phyloP scores from a whole-genome alignment of 495 filamentous ascomycete species.

The Xylaria grammica region DNA sequence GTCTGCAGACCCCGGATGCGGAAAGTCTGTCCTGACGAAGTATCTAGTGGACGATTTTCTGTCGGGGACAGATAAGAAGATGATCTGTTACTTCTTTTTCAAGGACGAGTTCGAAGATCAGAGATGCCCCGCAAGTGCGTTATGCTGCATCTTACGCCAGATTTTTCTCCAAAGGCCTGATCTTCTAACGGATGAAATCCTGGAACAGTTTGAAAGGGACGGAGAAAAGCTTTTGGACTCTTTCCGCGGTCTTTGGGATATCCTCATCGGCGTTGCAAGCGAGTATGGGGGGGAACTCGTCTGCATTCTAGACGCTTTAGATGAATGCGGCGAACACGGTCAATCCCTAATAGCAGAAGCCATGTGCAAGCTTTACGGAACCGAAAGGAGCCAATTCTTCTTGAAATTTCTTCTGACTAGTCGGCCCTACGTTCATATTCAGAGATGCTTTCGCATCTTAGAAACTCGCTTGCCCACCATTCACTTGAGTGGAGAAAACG shows the following conservation, averaged over 20 bases:
- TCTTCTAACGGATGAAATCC: conserved; percentile 37
- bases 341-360: conserved; percentile 9
- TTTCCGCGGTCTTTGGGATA: conserved; percentile 48
- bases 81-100: conserved; percentile 62
- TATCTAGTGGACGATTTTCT: conserved; percentile 47
- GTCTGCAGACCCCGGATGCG: conserved; percentile 60
- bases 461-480: conserved; percentile 37
- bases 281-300: conserved; percentile 49
- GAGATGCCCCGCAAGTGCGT: conserved; percentile 41
- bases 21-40: conserved; percentile 58
- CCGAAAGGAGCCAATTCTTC: background rate
- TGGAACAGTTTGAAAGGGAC: conserved; percentile 30
- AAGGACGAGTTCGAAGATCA: conserved; percentile 54
- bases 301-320: conserved; percentile 56
- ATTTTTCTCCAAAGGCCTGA: conserved; percentile 40
- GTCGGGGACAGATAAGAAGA: conserved; percentile 12
- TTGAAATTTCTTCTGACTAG: conserved; percentile 57
- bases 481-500: conserved; percentile 42
- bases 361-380: background rate
- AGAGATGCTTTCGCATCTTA: conserved; percentile 34
- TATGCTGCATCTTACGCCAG: conserved; percentile 55
- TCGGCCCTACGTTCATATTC: conserved; percentile 51
- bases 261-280: conserved; percentile 42
- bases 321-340: conserved; percentile 39
- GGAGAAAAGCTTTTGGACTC: conserved; percentile 30